Percentiles rank a stretch among this genome's conserved stretches.
These are phyloP conservation scores for Pythium sp. DNA, from an alignment of 352 stramenopile species.

Conservation along the genomic window DNA sequence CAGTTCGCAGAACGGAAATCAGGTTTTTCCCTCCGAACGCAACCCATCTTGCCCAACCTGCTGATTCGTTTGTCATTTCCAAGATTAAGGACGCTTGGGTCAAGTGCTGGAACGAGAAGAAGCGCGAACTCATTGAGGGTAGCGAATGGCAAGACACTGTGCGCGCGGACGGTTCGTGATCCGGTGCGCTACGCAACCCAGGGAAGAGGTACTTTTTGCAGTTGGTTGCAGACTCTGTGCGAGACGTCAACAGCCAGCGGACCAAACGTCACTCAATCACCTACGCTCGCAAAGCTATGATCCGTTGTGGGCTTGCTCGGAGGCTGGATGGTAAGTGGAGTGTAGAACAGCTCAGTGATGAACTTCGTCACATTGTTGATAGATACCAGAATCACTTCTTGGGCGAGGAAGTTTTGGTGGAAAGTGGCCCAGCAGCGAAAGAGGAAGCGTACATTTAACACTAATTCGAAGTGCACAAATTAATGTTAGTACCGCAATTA, in stretches of 20 bases:
- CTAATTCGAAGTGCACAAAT: slow-evolving; percentile 1
- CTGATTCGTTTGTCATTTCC: slow-evolving; percentile 30
- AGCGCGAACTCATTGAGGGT: slow-evolving; percentile 26
- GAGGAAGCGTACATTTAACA: not conserved
- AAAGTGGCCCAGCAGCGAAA: not conserved
- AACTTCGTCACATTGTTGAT: not conserved
- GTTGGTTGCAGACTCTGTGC: slow-evolving; percentile 19
- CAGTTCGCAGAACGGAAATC: slow-evolving; percentile 13
- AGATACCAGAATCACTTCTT: slow-evolving; percentile 5
- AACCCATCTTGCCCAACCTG: slow-evolving; percentile 24
- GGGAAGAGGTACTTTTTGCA: slow-evolving; percentile 27
- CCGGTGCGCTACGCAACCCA: slow-evolving; percentile 30
- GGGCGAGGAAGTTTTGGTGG: not conserved
- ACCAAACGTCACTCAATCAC: slow-evolving; percentile 17
- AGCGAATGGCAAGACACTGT: slow-evolving; percentile 24
- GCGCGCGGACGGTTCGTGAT: slow-evolving; percentile 23
- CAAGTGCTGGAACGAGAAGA: slow-evolving; percentile 25
- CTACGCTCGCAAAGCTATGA: slow-evolving; percentile 34
- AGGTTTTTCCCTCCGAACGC: slow-evolving; percentile 18
- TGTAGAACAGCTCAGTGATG: slow-evolving; percentile 3
- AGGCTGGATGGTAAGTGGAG: slow-evolving; percentile 2
- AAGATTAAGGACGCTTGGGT: slow-evolving; percentile 30
- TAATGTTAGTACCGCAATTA: slow-evolving; percentile 2
- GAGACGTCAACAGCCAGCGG: slow-evolving; percentile 23
- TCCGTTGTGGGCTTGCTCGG: slow-evolving; percentile 20